These are phyloP conservation scores for Alternaria angustiovoidea DNA, from an alignment of 2,329 filamentous ascomycete species.

Conservation along the genomic window DNA sequence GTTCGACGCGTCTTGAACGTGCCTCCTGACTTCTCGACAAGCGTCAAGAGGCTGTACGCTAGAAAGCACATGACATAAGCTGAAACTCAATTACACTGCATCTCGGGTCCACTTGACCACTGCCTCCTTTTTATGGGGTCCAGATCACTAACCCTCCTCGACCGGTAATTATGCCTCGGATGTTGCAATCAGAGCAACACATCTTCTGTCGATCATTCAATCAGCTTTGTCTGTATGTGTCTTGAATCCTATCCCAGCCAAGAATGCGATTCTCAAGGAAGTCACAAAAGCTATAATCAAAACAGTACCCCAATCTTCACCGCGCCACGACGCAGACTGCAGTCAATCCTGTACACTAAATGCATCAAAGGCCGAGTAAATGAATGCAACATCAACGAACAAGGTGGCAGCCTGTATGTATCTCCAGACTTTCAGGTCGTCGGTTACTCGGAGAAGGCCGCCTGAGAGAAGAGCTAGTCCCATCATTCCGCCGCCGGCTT, in stretches of 20 bases:
- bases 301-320: not conserved
- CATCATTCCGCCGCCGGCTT: no score
- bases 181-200: not conserved
- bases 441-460: not conserved
- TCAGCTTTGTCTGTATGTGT: not conserved
- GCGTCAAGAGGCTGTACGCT: not conserved
- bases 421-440: not conserved
- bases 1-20: not conserved
- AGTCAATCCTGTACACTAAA: no score
- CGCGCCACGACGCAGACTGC: not conserved
- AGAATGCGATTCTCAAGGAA: not conserved
- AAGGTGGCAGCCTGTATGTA: not conserved
- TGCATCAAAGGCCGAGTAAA: not conserved
- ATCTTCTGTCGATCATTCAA: not conserved
- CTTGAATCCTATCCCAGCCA: not conserved
- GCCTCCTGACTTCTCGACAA: not conserved
- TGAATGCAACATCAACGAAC: not conserved
- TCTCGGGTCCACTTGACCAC: not conserved
- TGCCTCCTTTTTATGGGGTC: not conserved
- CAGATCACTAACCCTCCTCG: not conserved
- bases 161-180: not conserved
- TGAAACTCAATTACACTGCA: not conserved
- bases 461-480: not conserved
- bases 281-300: not conserved
- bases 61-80: not conserved